A percentile compares a stretch with the other conserved stretches of the same genome.
phyloP scores from a whole-genome alignment of 2,329 filamentous ascomycete genomes.

The Pseudogymnoascus sp. region DNA sequence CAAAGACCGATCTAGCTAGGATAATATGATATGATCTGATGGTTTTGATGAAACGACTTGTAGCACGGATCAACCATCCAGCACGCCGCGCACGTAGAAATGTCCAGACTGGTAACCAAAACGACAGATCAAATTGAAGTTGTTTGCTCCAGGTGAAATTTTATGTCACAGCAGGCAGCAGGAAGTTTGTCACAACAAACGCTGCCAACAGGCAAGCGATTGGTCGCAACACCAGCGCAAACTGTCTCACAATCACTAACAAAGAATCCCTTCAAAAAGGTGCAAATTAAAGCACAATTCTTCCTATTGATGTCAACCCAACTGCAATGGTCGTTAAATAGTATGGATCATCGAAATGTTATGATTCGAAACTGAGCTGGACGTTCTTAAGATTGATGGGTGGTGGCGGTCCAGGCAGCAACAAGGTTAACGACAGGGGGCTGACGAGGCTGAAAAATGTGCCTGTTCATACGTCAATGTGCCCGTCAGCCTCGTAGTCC shows the following conservation, averaged over 20 bases:
- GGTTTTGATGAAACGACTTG: neutral
- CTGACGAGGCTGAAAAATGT: neutral
- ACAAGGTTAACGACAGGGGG: neutral
- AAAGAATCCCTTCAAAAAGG: neutral
- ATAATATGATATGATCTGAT: neutral
- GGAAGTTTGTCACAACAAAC: neutral
- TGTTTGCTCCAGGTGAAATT: neutral
- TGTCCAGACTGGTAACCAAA: neutral
- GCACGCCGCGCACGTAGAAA: neutral
- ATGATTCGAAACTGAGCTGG: neutral
- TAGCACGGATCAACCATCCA: neutral
- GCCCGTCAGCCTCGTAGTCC: neutral
- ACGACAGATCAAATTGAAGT: neutral
- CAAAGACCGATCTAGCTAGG: neutral
- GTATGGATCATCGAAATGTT: neutral
- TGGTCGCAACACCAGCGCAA: neutral
- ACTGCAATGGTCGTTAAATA: neutral
- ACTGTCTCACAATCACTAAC: neutral
- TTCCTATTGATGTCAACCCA: neutral
- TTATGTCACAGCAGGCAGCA: neutral
- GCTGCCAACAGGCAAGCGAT: neutral
- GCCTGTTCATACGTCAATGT: neutral
- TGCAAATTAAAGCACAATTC: neutral
- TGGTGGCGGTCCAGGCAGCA: neutral
- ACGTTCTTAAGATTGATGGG: neutral